Conservation (phyloP, 108 stramenopile genomes). For the Fistulifera pelliculosa region DNA sequence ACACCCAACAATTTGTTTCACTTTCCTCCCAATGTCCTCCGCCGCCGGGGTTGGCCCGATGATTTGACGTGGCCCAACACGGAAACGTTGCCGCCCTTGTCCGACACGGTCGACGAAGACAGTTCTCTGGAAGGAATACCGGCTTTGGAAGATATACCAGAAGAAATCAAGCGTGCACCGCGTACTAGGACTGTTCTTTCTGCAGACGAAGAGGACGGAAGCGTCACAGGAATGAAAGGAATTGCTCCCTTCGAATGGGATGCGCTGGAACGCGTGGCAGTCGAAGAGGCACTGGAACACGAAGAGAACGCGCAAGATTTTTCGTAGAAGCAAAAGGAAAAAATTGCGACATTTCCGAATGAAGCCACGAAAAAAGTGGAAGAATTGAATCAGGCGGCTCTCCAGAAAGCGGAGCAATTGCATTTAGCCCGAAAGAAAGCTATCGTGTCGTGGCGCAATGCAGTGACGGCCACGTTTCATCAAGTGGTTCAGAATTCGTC, state of each 20-base stretch:
- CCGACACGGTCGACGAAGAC: neutral
- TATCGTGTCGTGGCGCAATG: constrained; percentile 53
- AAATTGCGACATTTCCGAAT: neutral
- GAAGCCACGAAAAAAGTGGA: neutral
- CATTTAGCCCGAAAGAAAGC: constrained; percentile 28
- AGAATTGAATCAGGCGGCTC: neutral
- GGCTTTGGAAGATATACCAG: constrained; percentile 2
- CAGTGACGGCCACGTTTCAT: constrained; percentile 36
- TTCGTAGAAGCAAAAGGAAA: neutral
- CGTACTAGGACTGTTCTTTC: neutral
- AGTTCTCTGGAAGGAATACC: neutral
- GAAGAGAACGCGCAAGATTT: constrained; percentile 35
- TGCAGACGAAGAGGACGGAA: neutral
- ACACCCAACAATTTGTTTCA: neutral
- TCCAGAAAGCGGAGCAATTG: neutral
- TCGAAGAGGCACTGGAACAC: constrained; percentile 42
- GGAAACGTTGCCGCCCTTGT: neutral
- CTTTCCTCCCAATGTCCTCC: constrained; percentile 1
- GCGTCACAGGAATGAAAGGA: neutral
- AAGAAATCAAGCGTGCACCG: neutral
- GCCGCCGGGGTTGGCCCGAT: constrained; percentile 6
- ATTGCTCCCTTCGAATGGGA: constrained; percentile 31
- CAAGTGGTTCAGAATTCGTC: neutral
- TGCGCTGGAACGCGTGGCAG: constrained; percentile 31
- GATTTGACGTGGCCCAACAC: neutral